Conservation (phyloP, 2,329 filamentous ascomycete species). For the Cyphellophora europaea region DNA sequence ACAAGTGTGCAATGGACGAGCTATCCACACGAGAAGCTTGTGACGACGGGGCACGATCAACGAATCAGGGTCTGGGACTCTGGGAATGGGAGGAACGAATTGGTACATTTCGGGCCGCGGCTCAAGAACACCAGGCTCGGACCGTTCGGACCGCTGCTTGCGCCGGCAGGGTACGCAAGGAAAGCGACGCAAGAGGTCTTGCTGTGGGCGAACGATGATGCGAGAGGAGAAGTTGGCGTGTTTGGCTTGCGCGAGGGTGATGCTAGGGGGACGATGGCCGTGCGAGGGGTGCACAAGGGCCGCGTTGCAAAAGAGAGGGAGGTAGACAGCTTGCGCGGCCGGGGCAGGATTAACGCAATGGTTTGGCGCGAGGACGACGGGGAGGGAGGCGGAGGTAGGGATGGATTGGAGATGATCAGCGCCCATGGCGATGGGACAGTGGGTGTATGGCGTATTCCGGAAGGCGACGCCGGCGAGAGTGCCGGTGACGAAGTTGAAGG, state of each 20-base stretch:
- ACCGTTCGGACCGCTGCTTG: slow-evolving; percentile 49
- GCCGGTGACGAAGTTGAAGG: slow-evolving; percentile 38
- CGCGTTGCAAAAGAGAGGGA: slow-evolving; percentile 17
- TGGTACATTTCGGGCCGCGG: slow-evolving; percentile 77
- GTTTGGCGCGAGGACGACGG: slow-evolving; percentile 58
- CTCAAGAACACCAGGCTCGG: slow-evolving; percentile 60
- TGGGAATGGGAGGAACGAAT: slow-evolving; percentile 69
- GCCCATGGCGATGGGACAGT: slow-evolving; percentile 79
- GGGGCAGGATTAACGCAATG: slow-evolving; percentile 62
- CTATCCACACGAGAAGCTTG: slow-evolving; percentile 58
- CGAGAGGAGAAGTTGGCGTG: slow-evolving; percentile 59
- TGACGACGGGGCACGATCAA: slow-evolving; percentile 75
- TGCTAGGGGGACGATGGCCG: slow-evolving; percentile 60
- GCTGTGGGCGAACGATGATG: slow-evolving; percentile 71
- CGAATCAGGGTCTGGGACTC: slow-evolving; percentile 83
- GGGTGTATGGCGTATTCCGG: slow-evolving; percentile 59
- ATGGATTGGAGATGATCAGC: slow-evolving; percentile 65
- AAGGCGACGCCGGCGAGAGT: slow-evolving; percentile 28
- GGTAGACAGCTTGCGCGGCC: slow-evolving; percentile 1
- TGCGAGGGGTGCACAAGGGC: slow-evolving; percentile 40
- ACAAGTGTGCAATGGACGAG: slow-evolving; percentile 82
- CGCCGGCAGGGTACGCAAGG: slow-evolving; percentile 50
- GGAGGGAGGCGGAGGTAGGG: slow-evolving; percentile 40
- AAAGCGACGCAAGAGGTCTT: slow-evolving; percentile 53
- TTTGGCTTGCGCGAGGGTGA: slow-evolving; percentile 72